phyloP scores from a whole-genome alignment of 1,284 basidiomycete species.

The Trichosporon sp. region DNA sequence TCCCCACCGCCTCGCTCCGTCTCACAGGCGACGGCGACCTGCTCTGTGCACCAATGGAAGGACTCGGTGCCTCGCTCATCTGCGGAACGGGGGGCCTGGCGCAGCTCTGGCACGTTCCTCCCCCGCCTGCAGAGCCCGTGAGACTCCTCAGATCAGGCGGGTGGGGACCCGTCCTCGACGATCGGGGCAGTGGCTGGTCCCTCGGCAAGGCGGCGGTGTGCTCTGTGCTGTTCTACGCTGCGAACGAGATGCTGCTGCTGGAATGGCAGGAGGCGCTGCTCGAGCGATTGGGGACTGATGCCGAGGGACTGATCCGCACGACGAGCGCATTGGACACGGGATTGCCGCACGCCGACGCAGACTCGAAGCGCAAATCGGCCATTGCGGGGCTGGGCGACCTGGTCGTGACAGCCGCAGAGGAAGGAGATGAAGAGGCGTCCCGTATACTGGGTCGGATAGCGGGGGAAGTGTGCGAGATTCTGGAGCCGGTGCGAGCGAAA shows the following conservation, averaged over 20 bases:
- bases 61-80: conserved; percentile 25
- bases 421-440: conserved; percentile 23
- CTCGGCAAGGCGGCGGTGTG: conserved; percentile 30
- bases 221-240: conserved; percentile 25
- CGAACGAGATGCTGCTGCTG: conserved; percentile 23
- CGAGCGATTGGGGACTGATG: conserved; percentile 17
- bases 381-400: conserved; percentile 29
- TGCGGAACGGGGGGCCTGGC: conserved; percentile 31
- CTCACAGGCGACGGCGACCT: conserved; percentile 33
- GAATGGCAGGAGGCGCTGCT: conserved; percentile 26
- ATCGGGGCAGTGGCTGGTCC: conserved; percentile 31
- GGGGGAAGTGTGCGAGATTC: conserved; percentile 30
- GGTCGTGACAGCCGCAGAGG: conserved; percentile 23
- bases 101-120: conserved; percentile 23
- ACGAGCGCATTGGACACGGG: neutral
- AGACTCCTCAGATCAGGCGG: conserved; percentile 26
- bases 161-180: conserved; percentile 33
- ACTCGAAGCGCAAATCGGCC: conserved; percentile 28
- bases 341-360: conserved; percentile 16
- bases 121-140: neutral
- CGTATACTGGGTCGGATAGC: conserved; percentile 24
- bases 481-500: conserved; percentile 25
- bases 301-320: conserved; percentile 26
- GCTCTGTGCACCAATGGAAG: conserved; percentile 25
- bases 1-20: conserved; percentile 17